Evolutionary conservation across 1,284 basidiomycete genomes (phyloP), one percentile per base, ranked within the genome.

Genomic region (Lentinula novae-zelandiae): DNA sequence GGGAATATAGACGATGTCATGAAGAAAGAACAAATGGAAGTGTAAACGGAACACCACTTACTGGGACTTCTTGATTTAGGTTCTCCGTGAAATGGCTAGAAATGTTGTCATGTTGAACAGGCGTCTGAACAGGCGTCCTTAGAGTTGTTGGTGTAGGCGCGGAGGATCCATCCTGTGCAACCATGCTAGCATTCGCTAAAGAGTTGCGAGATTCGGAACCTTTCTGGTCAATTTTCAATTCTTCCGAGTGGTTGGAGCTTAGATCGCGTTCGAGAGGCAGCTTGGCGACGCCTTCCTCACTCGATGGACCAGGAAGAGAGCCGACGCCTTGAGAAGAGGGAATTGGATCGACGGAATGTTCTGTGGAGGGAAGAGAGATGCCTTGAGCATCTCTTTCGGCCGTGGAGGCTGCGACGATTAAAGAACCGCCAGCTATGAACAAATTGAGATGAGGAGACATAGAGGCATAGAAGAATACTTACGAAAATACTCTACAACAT

Each of bases 281-380:
- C 36, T 66, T 65, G 4, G 72, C 73, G 33, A 74, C 72, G 42
- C 66, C 68, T 9, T 61, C 56, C 61, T 76, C 74, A 48, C 65
- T 65, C 3, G 60, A 54, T 0, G 48, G 57, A n/a, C 73, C 73
- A 9, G 73, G 72, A 5, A 73, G 67, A 5, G 68, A 65, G 15
- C 73, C 75, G 10, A 67, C 70, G 12, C 72, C 74, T 54, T 54
- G n/a, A 9, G 39, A 36, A 44, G 36, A 38, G 22, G 15, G 61
- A 65, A 20, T 57, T 54, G 44, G 76, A 17, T 48, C 34, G 9
- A 38, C 38, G 12, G 48, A 34, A n/a, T 50, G 33, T 12, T 57
- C 57, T 1, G 53, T 31, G 9, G 42, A 36, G 6, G 48, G 22
- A 31, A 27, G 44, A 31, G n/a, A 44, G 12, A 54, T 40, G n/a